Evolutionary conservation across 2,329 filamentous ascomycete genomes (phyloP).

Genomic region (Orbilia ellipsospora): DNA sequence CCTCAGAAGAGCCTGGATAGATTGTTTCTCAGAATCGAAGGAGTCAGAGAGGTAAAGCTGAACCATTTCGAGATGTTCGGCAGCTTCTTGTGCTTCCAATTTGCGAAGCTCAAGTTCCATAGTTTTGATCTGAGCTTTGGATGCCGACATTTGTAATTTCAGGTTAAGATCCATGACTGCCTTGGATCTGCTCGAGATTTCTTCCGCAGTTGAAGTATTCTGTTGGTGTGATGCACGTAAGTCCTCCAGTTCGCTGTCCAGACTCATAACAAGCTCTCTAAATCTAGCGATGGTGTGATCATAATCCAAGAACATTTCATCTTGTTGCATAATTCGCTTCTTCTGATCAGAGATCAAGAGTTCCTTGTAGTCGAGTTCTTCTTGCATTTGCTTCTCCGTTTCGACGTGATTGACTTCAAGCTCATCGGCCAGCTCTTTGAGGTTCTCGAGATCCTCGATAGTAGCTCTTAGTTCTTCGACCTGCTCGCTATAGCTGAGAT

Average conservation of each 20-base stretch:
- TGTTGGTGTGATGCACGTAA: slow-evolving; percentile 92
- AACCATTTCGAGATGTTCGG: slow-evolving; percentile 87
- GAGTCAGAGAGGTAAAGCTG: slow-evolving; percentile 83
- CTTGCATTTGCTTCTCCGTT: slow-evolving; percentile 91
- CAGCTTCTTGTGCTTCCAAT: slow-evolving; percentile 87
- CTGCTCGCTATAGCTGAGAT: slow-evolving; percentile 82
- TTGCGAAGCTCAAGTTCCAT: slow-evolving; percentile 89
- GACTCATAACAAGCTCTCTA: slow-evolving; percentile 83
- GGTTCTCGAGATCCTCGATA: slow-evolving; percentile 85
- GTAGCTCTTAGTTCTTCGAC: slow-evolving; percentile 83
- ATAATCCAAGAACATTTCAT: slow-evolving; percentile 83
- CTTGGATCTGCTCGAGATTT: slow-evolving; percentile 85
- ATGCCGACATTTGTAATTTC: slow-evolving; percentile 88
- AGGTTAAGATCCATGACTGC: slow-evolving; percentile 97
- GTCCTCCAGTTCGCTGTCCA: slow-evolving; percentile 88
- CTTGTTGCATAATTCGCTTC: slow-evolving; percentile 78
- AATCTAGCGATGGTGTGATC: slow-evolving; percentile 91
- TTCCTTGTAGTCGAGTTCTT: slow-evolving; percentile 90
- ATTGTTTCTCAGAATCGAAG: slow-evolving; percentile 82
- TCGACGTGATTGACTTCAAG: slow-evolving; percentile 93
- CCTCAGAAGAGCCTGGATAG: slow-evolving; percentile 85
- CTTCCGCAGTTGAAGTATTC: slow-evolving; percentile 90
- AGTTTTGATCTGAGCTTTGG: slow-evolving; percentile 92
- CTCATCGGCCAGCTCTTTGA: slow-evolving; percentile 94
- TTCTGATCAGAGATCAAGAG: slow-evolving; percentile 83